Evolutionary conservation across 2,329 filamentous ascomycete species (phyloP).

Genomic region (Calycina herbarum): DNA sequence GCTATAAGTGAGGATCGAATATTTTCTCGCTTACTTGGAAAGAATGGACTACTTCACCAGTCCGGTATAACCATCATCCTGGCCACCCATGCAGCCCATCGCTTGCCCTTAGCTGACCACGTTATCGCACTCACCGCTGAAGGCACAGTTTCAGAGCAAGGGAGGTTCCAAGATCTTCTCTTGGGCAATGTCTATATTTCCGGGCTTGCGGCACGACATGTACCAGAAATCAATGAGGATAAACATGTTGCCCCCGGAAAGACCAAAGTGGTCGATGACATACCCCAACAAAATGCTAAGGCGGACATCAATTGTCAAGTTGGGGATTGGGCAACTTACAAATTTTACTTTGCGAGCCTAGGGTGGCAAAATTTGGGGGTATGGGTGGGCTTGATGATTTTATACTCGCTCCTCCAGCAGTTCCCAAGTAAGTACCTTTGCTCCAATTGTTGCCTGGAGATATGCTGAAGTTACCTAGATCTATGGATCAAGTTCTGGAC

Average conservation of each 20-base stretch:
- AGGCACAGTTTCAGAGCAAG: constrained; percentile 38
- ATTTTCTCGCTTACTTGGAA: constrained; percentile 28
- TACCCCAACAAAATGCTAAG: neutral
- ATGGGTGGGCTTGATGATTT: too few relatives aligned
- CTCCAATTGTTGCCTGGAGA: too few relatives aligned
- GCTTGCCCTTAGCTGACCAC: constrained; percentile 23
- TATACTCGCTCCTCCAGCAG: too few relatives aligned
- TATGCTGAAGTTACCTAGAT: neutral
- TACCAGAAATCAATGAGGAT: constrained; percentile 1
- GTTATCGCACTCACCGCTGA: constrained; percentile 38
- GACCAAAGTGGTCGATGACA: neutral
- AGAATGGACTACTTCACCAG: constrained; percentile 23
- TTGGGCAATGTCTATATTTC: constrained; percentile 24
- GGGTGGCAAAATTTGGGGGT: constrained; percentile 14
- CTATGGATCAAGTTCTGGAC: constrained; percentile 44
- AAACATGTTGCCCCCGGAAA: neutral
- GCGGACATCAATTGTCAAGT: constrained; percentile 14
- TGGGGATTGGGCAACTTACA: constrained; percentile 32
- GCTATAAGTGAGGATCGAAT: constrained; percentile 28
- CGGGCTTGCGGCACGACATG: constrained; percentile 9
- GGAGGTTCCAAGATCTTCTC: constrained; percentile 15
- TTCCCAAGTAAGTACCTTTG: too few relatives aligned
- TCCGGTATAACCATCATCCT: constrained; percentile 41
- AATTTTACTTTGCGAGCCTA: constrained; percentile 31
- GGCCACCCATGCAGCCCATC: constrained; percentile 37